phyloP scores from a whole-genome alignment of 176 grass and related monocot genomes.

The Rhynchospora breviuscula region DNA sequence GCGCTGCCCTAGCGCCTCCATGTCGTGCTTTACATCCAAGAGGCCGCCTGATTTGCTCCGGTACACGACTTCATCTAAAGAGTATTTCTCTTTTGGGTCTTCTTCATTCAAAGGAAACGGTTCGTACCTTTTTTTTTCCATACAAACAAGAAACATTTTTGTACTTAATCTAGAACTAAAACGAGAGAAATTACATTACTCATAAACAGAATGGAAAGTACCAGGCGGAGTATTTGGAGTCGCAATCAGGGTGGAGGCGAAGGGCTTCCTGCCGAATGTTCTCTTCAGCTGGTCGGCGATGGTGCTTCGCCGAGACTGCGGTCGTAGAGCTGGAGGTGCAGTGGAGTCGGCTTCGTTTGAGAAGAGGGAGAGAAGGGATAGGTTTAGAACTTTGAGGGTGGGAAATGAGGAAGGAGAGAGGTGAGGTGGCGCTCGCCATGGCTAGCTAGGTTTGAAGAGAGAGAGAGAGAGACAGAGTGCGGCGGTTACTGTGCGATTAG shows the following conservation, averaged over 20 bases:
- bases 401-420: constrained; percentile 43
- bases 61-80: constrained; percentile 93
- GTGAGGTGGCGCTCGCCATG: constrained; percentile 48
- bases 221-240: constrained; percentile 52
- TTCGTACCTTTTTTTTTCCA: constrained; percentile 28
- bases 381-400: constrained; percentile 26
- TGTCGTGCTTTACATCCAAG: constrained; percentile 86
- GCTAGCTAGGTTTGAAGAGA: constrained; percentile 5
- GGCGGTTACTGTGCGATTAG: constrained; percentile 31
- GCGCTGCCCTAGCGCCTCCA: constrained; percentile 48
- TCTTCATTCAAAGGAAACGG: constrained; percentile 41
- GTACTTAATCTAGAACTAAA: neutral
- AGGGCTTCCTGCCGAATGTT: constrained; percentile 88
- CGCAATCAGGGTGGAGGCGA: constrained; percentile 36
- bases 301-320: constrained; percentile 11
- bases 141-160: neutral
- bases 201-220: constrained; percentile 12
- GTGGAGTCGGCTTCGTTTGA: constrained; percentile 12
- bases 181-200: neutral
- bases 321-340: constrained; percentile 40
- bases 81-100: constrained; percentile 64
- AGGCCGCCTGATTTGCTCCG: constrained; percentile 73
- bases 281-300: constrained; percentile 58
- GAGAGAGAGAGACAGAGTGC: constrained; percentile 36
- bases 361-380: constrained; percentile 7